Base-by-base conservation (phyloP, 1,284 basidiomycete genomes). In the Heterobasidion occidentale region DNA sequence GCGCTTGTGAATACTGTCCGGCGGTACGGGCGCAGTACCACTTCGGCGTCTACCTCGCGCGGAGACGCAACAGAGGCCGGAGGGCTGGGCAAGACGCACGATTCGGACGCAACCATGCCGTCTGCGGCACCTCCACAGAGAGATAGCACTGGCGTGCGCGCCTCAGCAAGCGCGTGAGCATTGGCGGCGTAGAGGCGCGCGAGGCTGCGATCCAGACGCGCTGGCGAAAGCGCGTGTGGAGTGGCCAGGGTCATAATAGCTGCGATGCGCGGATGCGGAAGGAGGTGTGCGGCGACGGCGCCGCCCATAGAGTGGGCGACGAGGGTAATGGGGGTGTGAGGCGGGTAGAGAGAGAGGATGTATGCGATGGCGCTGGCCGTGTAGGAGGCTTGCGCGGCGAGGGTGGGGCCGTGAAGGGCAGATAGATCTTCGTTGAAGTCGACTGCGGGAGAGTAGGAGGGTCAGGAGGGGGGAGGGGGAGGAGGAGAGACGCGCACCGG, bases 301-400 rank as follows among this genome's bases (percentile, higher is more conserved):
- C 97, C 97, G n/a, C 97, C 97, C 97, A 99, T 99, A 12, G 95
- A 98, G 68, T 99, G 96, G 0, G 90, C 96, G 63, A 98, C 74
- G 56, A 99, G 68, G 36, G 90, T 82, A 51, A 98, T 83, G 35
- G 73, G 64, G 0, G 83, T 90, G 38, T 74, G 68, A 1, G 74
- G 61, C 1, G 82, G 83, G 67, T 98, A 98, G 34, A 83, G 73
- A 0, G 83, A 83, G 36, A 94, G 79, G 54, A 99, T 88, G 62
- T 90, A 91, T 5, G 75, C 71, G 52, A 98, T 81, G 7, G 88
- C 87, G 49, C 81, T 76, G 34, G 82, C 77, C 15, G 92, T 79
- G 69, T 92, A 99, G 15, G 76, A 71, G 19, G 87, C 90, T 71
- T 99, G 91, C 7, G 92, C 83, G 53, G 86, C 80, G 7, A 99